Evolutionary conservation across 2,329 filamentous ascomycete species (phyloP), one percentile per base, ranked within the genome.

Genomic region (Colletotrichum viniferum): DNA sequence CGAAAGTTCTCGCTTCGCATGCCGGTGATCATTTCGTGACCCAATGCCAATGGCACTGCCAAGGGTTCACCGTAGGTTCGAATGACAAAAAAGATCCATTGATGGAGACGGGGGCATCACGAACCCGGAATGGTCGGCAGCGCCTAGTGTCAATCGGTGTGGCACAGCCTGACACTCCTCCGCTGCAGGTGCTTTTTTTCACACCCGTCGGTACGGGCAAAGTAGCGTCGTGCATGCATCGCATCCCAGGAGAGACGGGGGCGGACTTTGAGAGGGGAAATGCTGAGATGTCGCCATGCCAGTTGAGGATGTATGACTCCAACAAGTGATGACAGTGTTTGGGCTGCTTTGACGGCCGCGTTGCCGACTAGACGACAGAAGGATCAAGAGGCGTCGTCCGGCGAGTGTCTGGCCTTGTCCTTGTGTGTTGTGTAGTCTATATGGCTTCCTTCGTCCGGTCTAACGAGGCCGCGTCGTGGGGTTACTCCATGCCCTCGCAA

Each of bases 31-130:
- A 43, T 18, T 71, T 64, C 55, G 43, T n/a, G 16, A 62, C 58
- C 34, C 64, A 64, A 65, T 52, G 28, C 43, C 30, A 63, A 38
- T 56, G 61, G 32, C 21, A 13, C 24, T 26, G 73, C 73, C 63
- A 73, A 75, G 69, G 21, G 32, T 30, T 66, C 34, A 56, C 34
- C 63, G 73, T 68, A 36, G 56, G n/a, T 63, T 60, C 61, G 43
- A 16, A 65, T 73, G 69, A 60, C 64, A 73, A 69, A 73, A 26
- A 60, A 60, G 48, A 76, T 76, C 58, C 73, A 76, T 73, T 36
- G 69, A 73, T 55, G 73, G 69, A 76, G 58, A 34, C 26, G 21
- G 38, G 4, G 36, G 67, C 69, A 69, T 73, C 32, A 30, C 36
- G 60, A 58, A 64, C 28, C 73, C 58, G 69, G 73, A 24, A 64